Conservation (phyloP, 176 grass and related monocot genomes). For the Hsuehochloa calcarea region DNA sequence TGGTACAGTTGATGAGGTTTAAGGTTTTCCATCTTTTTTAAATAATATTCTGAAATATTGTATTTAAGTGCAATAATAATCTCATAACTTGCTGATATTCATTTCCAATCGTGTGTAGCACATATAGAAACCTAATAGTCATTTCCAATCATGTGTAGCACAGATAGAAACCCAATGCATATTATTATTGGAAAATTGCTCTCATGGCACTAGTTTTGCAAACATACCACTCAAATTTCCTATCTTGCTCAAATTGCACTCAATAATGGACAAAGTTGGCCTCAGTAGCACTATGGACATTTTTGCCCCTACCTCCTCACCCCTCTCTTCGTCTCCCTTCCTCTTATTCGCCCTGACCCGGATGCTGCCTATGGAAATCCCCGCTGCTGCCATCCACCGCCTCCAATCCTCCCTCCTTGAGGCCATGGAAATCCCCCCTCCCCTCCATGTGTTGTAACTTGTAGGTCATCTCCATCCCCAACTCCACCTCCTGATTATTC, state of each 20-base stretch:
- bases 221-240: background rate
- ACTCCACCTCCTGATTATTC: background rate
- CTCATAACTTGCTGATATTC: background rate
- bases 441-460: background rate
- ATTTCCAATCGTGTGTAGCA: background rate
- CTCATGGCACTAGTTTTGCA: background rate
- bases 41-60: background rate
- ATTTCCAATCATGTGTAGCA: background rate
- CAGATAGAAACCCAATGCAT: background rate
- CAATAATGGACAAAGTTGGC: background rate
- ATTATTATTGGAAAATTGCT: background rate
- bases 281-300: background rate
- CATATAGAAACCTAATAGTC: background rate
- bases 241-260: background rate
- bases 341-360: background rate
- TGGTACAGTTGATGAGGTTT: background rate
- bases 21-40: slow-evolving; percentile 14
- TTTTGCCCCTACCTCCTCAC: background rate
- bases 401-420: background rate
- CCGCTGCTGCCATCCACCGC: background rate
- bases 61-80: slow-evolving; percentile 16
- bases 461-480: background rate
- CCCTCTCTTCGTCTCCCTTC: background rate
- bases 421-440: background rate
- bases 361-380: background rate